These are phyloP conservation scores for Leccinum fibrillosum DNA, from an alignment of 768 basidiomycete genomes.

Conservation along the genomic window DNA sequence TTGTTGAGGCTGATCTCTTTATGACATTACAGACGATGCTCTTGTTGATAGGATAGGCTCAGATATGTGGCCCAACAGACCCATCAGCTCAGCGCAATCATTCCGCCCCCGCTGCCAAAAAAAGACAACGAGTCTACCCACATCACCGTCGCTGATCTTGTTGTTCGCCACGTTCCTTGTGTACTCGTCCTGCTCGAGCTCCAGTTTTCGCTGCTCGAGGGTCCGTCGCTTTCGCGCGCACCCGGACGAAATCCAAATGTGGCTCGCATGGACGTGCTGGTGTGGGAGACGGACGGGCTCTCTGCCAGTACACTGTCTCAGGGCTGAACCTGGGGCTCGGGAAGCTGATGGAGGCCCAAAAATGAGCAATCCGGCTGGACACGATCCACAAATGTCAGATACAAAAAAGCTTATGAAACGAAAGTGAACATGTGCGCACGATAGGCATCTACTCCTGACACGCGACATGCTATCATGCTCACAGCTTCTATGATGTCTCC, in stretches of 20 bases:
- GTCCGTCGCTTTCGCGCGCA: conserved; percentile 29
- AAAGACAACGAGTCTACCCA: no score
- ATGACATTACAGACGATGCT: conserved; percentile 29
- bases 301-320: neutral
- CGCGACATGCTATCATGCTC: no score
- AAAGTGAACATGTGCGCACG: no score
- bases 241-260: conserved; percentile 12
- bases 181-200: conserved; percentile 30
- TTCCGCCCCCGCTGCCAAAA: no score
- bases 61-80: no score
- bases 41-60: conserved; percentile 1
- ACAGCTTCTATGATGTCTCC: no score
- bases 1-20: conserved; percentile 21
- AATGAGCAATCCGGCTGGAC: no score
- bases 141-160: no score
- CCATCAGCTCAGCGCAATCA: no score
- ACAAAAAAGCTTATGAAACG: no score
- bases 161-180: conserved; percentile 14
- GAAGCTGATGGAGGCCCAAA: neutral
- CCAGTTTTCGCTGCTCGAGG: conserved; percentile 22
- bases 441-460: no score
- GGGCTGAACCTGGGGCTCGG: neutral
- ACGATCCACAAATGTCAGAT: no score
- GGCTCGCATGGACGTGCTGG: neutral
- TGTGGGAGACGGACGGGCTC: neutral